These are phyloP conservation scores for Sugiyamaella americana DNA, from an alignment of 805 yeast genomes.

Conservation along the genomic window DNA sequence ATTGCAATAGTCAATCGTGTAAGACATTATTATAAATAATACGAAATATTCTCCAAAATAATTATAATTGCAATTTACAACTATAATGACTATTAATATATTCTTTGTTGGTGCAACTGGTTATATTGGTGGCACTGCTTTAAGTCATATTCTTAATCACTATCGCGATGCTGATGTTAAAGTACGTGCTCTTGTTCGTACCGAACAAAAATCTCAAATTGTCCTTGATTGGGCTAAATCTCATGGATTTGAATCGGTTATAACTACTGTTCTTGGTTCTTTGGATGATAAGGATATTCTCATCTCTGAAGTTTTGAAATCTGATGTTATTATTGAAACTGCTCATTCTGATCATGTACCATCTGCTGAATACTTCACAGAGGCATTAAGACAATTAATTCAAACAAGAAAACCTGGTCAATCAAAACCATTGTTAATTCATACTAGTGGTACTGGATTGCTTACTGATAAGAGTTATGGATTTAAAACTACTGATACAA, in stretches of 20 bases:
- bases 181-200: conserved; percentile 13
- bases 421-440: conserved; percentile 12
- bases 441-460: conserved; percentile 18
- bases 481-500: conserved; percentile 1
- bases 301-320: conserved; percentile 8
- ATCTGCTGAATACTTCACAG: conserved; percentile 8
- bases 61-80: too few species aligned
- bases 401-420: conserved; percentile 7
- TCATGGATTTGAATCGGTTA: conserved; percentile 7
- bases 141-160: conserved; percentile 8
- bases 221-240: conserved; percentile 16
- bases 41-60: too few species aligned
- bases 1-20: too few species aligned
- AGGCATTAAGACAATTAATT: not conserved
- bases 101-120: conserved; percentile 19
- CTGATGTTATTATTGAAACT: conserved; percentile 12
- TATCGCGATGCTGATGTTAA: conserved; percentile 3
- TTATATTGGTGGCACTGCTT: conserved; percentile 18
- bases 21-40: too few species aligned
- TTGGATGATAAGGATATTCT: conserved; percentile 1
- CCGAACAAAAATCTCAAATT: conserved; percentile 9
- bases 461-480: conserved; percentile 15
- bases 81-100: conserved; percentile 4
- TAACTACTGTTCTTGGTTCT: not conserved
- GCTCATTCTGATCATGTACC: conserved; percentile 16